A percentile compares a stretch with the other conserved stretches of the same genome.
These are phyloP conservation scores for Cucurbitaria berberidis DNA, from an alignment of 2,329 filamentous ascomycete genomes.

Conservation along the genomic window DNA sequence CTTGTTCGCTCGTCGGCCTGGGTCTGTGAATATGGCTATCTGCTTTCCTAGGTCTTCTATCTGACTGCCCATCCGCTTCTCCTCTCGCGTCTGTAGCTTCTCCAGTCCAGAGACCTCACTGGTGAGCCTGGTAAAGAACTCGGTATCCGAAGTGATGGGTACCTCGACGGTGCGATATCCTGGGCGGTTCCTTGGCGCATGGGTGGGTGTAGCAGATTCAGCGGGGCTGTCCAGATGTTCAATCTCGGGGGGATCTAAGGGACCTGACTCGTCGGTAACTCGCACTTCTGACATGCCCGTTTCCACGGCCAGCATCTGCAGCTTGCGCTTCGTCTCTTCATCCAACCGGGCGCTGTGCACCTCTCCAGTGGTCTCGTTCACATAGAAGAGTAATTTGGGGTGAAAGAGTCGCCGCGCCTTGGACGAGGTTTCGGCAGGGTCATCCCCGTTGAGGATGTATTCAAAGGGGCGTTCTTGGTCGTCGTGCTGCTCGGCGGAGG, in stretches of 20 bases:
- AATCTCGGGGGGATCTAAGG: slow-evolving; percentile 10
- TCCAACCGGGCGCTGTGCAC: slow-evolving; percentile 73
- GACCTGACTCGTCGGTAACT: slow-evolving; percentile 37
- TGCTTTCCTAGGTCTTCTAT: slow-evolving; percentile 69
- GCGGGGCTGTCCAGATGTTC: neutral
- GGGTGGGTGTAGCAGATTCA: neutral
- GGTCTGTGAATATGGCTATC: slow-evolving; percentile 69
- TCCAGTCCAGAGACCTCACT: slow-evolving; percentile 74
- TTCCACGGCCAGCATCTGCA: slow-evolving; percentile 65
- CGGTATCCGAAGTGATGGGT: slow-evolving; percentile 74
- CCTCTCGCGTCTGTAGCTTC: slow-evolving; percentile 69
- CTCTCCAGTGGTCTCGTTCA: slow-evolving; percentile 70
- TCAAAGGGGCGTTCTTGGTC: slow-evolving; percentile 44
- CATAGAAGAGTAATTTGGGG: slow-evolving; percentile 73
- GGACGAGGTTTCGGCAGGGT: slow-evolving; percentile 2
- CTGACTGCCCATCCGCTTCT: slow-evolving; percentile 66
- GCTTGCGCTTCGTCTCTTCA: slow-evolving; percentile 66
- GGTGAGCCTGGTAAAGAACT: slow-evolving; percentile 80
- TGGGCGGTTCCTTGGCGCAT: slow-evolving; percentile 12
- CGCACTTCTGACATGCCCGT: slow-evolving; percentile 51
- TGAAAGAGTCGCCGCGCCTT: slow-evolving; percentile 54
- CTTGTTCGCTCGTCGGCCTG: slow-evolving; percentile 65
- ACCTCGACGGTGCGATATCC: slow-evolving; percentile 67
- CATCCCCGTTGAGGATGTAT: slow-evolving; percentile 42
- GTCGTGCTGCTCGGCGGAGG: slow-evolving; percentile 27